These are phyloP conservation scores for Agrocybe pediades DNA, from an alignment of 768 basidiomycete genomes.

Conservation along the genomic window DNA sequence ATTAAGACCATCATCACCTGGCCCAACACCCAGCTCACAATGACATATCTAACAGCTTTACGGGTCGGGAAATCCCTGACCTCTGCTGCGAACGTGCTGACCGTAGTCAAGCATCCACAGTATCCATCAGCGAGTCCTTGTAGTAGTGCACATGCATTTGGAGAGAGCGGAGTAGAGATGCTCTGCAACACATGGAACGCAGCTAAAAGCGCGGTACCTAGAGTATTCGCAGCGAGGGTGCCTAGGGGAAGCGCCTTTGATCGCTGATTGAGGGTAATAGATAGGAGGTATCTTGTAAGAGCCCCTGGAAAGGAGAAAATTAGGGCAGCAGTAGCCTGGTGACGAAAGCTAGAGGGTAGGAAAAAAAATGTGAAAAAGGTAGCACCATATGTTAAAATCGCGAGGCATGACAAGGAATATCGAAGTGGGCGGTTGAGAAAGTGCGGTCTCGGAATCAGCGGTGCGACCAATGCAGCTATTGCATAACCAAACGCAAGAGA, in stretches of 20 bases:
- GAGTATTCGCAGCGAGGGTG: slow-evolving; percentile 72
- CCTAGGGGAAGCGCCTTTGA: slow-evolving; percentile 70
- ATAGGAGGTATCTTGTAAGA: slow-evolving; percentile 79
- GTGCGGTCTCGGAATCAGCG: slow-evolving; percentile 35
- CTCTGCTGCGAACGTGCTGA: slow-evolving; percentile 92
- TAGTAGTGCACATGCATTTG: slow-evolving; percentile 66
- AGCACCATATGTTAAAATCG: slow-evolving; percentile 71
- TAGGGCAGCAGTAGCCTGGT: slow-evolving; percentile 82
- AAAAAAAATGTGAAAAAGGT: slow-evolving; percentile 80
- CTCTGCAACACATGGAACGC: slow-evolving; percentile 73
- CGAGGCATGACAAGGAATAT: slow-evolving; percentile 51
- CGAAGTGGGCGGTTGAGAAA: slow-evolving; percentile 46
- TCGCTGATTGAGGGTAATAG: slow-evolving; percentile 68
- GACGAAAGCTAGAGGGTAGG: slow-evolving; percentile 67
- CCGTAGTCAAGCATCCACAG: slow-evolving; percentile 92
- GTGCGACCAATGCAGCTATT: slow-evolving; percentile 46
- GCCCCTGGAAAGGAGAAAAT: slow-evolving; percentile 90
- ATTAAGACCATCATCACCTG: slow-evolving; percentile 75
- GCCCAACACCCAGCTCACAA: slow-evolving; percentile 66
- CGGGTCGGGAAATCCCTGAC: slow-evolving; percentile 54
- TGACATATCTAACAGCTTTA: slow-evolving; percentile 69
- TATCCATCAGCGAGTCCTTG: slow-evolving; percentile 90
- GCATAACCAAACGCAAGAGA: slow-evolving; percentile 76
- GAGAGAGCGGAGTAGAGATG: slow-evolving; percentile 42
- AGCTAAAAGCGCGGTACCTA: slow-evolving; percentile 85